Conservation (phyloP, 2,329 filamentous ascomycete species). For the Aspergillus sp. region DNA sequence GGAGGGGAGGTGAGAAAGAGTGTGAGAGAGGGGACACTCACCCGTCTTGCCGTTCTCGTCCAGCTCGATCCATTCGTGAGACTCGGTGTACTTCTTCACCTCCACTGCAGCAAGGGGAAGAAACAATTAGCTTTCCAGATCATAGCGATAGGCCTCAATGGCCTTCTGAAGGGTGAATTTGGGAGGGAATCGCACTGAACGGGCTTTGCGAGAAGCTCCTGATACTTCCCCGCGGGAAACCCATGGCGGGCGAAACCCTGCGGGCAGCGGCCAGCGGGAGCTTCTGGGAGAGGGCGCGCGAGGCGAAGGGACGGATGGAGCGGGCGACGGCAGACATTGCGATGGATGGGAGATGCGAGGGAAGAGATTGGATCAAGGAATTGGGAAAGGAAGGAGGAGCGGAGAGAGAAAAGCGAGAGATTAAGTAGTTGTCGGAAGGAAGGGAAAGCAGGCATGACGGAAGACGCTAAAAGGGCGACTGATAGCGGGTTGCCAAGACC, state of each 20-base stretch:
- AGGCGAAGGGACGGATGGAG: conserved; percentile 37
- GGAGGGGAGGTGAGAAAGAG: background rate
- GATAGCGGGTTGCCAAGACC: conserved; percentile 30
- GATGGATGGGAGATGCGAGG: conserved; percentile 1
- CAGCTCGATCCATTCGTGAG: conserved; percentile 97
- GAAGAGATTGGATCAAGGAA: conserved; percentile 15
- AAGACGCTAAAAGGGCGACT: conserved; percentile 17
- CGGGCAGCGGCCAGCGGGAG: conserved; percentile 31
- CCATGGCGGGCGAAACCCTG: conserved; percentile 33
- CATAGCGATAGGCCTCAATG: conserved; percentile 5
- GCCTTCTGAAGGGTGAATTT: conserved; percentile 1
- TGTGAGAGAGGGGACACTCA: conserved; percentile 14
- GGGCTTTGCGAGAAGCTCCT: conserved; percentile 44
- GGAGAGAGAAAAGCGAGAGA: conserved; percentile 11
- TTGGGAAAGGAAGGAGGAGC: conserved; percentile 13
- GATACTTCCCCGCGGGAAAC: conserved; percentile 43
- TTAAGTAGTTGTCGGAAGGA: conserved; percentile 20
- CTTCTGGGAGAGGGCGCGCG: conserved; percentile 38
- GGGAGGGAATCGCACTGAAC: conserved; percentile 32
- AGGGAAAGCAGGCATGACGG: conserved; percentile 16
- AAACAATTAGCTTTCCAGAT: conserved; percentile 23
- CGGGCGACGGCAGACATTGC: conserved; percentile 41
- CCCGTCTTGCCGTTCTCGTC: conserved; percentile 78
- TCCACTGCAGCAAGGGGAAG: conserved; percentile 33
- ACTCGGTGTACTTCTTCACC: conserved; percentile 84